Evolutionary conservation across 2,329 filamentous ascomycete genomes (phyloP).

Genomic region (Talaromyces sp.): DNA sequence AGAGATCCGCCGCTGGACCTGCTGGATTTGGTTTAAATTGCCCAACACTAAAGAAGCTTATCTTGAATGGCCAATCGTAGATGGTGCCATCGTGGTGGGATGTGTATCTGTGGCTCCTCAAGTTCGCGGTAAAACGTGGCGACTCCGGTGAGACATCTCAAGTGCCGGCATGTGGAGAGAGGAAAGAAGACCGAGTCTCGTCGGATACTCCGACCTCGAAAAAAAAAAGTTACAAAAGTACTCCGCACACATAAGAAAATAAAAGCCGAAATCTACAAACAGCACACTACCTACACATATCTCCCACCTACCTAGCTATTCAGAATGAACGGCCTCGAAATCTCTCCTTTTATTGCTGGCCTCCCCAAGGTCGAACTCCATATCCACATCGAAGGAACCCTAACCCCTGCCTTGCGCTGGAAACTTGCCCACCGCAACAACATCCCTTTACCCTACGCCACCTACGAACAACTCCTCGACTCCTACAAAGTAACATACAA

Average conservation of each 20-base stretch:
- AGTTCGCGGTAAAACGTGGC: no score
- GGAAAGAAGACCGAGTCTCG: not conserved
- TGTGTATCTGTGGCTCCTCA: not conserved
- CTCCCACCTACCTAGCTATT: no score
- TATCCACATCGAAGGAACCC: conserved; percentile 45
- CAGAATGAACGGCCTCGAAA: conserved; percentile 18
- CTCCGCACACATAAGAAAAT: no score
- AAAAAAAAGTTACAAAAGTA: no score
- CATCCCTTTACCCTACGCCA: conserved; percentile 26
- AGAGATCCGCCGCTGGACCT: not conserved
- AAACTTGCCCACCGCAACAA: conserved; percentile 38
- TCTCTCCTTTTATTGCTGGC: conserved; percentile 29
- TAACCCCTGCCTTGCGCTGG: conserved; percentile 41
- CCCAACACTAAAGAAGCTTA: not conserved
- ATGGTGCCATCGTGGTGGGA: not conserved
- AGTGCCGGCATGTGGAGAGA: not conserved
- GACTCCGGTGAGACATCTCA: no score
- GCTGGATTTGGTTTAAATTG: not conserved
- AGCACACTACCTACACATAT: no score
- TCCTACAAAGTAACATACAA: conserved; percentile 35
- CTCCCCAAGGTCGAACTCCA: conserved; percentile 46
- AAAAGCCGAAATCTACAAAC: no score
- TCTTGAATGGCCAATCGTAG: not conserved
- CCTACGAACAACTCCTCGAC: conserved; percentile 29
- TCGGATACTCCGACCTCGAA: not conserved